Conservation (phyloP, 805 yeast genomes). For the Sungouiozyma intestinalis region DNA sequence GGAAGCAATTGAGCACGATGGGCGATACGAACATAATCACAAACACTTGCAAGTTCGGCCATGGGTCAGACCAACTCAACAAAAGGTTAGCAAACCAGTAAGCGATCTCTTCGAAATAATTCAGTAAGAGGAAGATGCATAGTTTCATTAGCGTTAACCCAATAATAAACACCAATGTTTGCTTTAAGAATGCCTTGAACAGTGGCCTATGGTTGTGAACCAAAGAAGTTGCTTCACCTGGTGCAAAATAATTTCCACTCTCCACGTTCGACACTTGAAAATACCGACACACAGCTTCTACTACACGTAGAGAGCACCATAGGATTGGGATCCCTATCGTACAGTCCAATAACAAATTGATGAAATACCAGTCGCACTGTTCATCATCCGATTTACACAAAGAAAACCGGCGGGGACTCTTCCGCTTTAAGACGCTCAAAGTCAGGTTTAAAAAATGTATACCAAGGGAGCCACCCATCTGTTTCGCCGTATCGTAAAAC, state of each 20-base stretch:
- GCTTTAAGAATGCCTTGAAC: constrained; percentile 58
- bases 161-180: constrained; percentile 53
- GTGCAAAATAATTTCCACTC: constrained; percentile 33
- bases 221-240: constrained; percentile 24
- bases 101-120: constrained; percentile 57
- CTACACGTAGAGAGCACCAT: constrained; percentile 44
- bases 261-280: constrained; percentile 33
- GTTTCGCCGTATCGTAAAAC: constrained; percentile 85
- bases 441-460: constrained; percentile 70
- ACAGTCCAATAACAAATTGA: constrained; percentile 81
- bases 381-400: constrained; percentile 36
- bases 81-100: constrained; percentile 66
- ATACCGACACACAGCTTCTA: constrained; percentile 34
- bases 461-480: constrained; percentile 76
- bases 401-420: constrained; percentile 13
- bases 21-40: constrained; percentile 82
- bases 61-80: constrained; percentile 72
- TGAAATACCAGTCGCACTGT: constrained; percentile 93
- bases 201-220: constrained; percentile 60
- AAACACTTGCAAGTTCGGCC: constrained; percentile 74
- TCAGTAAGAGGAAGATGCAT: constrained; percentile 44
- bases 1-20: constrained; percentile 60
- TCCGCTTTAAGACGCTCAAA: constrained; percentile 48
- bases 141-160: constrained; percentile 58
- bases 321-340: constrained; percentile 85